Conservation (phyloP, 768 basidiomycete genomes). For the Russula virescens region DNA sequence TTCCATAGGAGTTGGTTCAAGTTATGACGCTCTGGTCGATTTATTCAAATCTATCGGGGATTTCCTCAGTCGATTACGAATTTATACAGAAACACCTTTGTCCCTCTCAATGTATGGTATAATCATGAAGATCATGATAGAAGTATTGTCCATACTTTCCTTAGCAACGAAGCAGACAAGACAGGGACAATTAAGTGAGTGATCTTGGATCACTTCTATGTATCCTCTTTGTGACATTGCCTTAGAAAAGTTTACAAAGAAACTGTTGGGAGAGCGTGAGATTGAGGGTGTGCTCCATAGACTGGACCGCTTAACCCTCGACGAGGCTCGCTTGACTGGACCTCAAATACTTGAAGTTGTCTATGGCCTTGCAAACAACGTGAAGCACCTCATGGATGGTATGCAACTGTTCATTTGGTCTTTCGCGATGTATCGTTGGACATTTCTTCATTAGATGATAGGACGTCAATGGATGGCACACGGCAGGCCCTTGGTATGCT, state of each 20-base stretch:
- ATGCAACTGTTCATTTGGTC: neutral
- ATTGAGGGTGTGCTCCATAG: neutral
- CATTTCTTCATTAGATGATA: too few species aligned
- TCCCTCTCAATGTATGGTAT: neutral
- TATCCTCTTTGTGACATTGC: too few species aligned
- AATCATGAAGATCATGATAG: neutral
- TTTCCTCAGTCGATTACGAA: neutral
- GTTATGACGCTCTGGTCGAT: too few species aligned
- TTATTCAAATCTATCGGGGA: neutral
- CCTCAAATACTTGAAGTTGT: neutral
- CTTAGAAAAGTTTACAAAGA: too few species aligned
- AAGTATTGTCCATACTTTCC: neutral
- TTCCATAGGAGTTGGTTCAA: neutral
- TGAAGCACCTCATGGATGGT: neutral
- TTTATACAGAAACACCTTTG: neutral
- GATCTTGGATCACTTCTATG: too few species aligned
- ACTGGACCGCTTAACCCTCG: neutral
- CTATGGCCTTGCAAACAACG: neutral
- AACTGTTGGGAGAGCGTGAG: too few species aligned
- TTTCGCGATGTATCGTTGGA: too few species aligned
- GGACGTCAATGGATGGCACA: too few species aligned
- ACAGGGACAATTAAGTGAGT: neutral
- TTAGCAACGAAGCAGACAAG: neutral
- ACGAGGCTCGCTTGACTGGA: neutral
- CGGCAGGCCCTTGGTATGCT: neutral